Base-by-base conservation (phyloP, 2,329 filamentous ascomycete species). In the Thielaviopsis populi region DNA sequence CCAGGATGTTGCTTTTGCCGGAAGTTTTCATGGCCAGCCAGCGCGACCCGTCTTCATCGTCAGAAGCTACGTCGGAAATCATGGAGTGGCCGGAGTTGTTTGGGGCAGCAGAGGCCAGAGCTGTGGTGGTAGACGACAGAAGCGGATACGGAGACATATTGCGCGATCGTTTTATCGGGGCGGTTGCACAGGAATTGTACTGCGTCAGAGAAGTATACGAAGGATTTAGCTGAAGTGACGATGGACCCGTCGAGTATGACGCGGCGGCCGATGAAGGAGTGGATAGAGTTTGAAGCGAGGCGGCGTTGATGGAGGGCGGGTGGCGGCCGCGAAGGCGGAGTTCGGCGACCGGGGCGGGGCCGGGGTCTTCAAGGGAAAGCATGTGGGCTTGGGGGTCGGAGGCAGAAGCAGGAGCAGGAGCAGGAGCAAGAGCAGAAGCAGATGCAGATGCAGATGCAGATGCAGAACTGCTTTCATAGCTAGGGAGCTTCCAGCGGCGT, bases 151-250 rank as follows among this genome's bases (percentile, higher is more conserved):
- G 50, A 54, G 50, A 54, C 24, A 54, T 33, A 33, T 54, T 54
- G 24, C 50, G 50, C 17, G 27, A 17, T 48, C 59, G 27, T 50
- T 42, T 56, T 30, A 33, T 58, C 15, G 46, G 46, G 40, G 63
- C 24, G 30, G 59, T 61, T 53, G 59, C 59, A 60, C 59, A 61
- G 46, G 63, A 61, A 40, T 37, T 61, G 58, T 61, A 61, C 24
- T 40, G 59, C 48, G 27, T 58, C 40, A 59, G 30, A 41, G 62
- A 40, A 24, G 48, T 40, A 48, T 33, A 24, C 50, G 62, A 43
- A 63, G 62, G 53, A 48, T 63, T 43, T 6, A 33, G 40, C 63
- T 61, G 58, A 19, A 58, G 24, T 15, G 24, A 61, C 27, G 58
- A 64, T 61, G 54, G n/a, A 5, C 50, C 50, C 17, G 59, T 40